phyloP scores from a whole-genome alignment of 108 stramenopile genomes.

The Conticribra weissflogii region DNA sequence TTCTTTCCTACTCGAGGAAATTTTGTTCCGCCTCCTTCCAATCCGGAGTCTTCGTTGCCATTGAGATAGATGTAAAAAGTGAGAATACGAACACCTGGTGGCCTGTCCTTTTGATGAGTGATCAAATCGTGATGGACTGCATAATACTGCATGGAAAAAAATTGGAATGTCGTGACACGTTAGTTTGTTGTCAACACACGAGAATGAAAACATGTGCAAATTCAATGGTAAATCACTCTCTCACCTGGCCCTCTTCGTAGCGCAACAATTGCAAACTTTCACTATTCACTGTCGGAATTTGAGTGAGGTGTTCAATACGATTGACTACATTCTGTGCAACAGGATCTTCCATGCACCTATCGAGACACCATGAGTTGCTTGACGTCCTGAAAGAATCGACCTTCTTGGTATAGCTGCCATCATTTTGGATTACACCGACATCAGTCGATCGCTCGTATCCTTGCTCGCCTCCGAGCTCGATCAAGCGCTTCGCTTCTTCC shows the following conservation, averaged over 20 bases:
- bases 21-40: constrained; percentile 60
- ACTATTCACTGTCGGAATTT: constrained; percentile 60
- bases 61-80: constrained; percentile 72
- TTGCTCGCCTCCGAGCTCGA: constrained; percentile 12
- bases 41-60: constrained; percentile 61
- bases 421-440: constrained; percentile 27
- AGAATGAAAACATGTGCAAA: no score
- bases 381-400: constrained; percentile 20
- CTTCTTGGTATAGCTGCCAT: constrained; percentile 27
- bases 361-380: constrained; percentile 78
- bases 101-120: constrained; percentile 43
- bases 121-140: constrained; percentile 67
- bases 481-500: constrained; percentile 40
- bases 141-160: constrained; percentile 47
- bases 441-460: constrained; percentile 34
- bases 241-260: constrained; percentile 60
- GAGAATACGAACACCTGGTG: constrained; percentile 59
- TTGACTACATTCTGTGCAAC: constrained; percentile 48
- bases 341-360: constrained; percentile 59
- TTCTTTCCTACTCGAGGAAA: constrained; percentile 45
- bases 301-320: constrained; percentile 58
- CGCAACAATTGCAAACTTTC: constrained; percentile 80
- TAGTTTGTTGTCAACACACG: no score
- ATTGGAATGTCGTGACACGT: not conserved
- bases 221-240: not conserved